Conservation (phyloP, 2,329 filamentous ascomycete genomes). For the Neofusicoccum sp. region DNA sequence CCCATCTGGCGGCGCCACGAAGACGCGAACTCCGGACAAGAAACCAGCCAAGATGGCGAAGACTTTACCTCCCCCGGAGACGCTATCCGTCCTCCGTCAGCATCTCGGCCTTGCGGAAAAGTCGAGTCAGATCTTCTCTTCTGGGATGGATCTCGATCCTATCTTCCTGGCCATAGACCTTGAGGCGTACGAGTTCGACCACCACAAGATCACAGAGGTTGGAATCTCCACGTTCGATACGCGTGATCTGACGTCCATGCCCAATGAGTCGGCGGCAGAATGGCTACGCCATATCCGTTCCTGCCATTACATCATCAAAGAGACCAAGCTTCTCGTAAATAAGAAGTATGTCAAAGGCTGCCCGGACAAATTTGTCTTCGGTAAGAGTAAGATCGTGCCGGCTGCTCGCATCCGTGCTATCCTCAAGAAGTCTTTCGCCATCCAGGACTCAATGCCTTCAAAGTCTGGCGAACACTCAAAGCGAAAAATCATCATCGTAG, state of each 20-base stretch:
- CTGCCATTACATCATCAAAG: conserved; percentile 73
- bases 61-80: neutral
- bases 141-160: conserved; percentile 15
- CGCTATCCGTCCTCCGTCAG: neutral
- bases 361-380: conserved; percentile 73
- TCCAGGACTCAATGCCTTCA: conserved; percentile 18
- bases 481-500: conserved; percentile 65
- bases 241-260: conserved; percentile 49
- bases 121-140: neutral
- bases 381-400: conserved; percentile 55
- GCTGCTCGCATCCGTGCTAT: conserved; percentile 25
- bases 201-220: conserved; percentile 73
- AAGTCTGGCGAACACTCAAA: conserved; percentile 22
- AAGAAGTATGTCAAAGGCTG: conserved; percentile 67
- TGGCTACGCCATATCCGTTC: conserved; percentile 68
- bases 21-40: too few species aligned
- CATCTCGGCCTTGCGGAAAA: neutral
- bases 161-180: conserved; percentile 78
- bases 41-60: neutral
- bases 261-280: conserved; percentile 60
- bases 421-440: neutral
- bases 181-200: conserved; percentile 72
- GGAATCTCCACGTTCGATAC: conserved; percentile 82
- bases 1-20: too few species aligned
- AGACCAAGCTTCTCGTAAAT: conserved; percentile 67